A percentile compares a stretch with the other conserved stretches of the same genome.
These are phyloP conservation scores for Sanguinoderma infundibulare DNA, from an alignment of 1,284 basidiomycete species.

Conservation along the genomic window DNA sequence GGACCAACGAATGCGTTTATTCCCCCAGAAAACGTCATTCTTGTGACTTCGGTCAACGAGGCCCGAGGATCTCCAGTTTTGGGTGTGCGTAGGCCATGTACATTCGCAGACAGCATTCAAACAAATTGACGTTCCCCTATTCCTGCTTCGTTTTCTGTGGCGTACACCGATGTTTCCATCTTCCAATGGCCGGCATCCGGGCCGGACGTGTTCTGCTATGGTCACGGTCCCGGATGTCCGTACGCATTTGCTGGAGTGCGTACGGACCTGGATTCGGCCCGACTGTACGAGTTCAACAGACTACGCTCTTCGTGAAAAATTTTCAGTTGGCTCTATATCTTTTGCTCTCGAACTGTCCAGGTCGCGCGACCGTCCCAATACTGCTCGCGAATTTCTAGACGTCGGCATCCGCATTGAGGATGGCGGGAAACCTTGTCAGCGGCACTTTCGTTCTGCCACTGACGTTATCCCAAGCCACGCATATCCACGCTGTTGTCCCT, in stretches of 20 bases:
- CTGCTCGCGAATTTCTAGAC: neutral
- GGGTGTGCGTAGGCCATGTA: neutral
- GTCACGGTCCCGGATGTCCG: neutral
- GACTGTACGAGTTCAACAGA: neutral
- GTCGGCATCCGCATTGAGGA: neutral
- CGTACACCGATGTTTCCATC: neutral
- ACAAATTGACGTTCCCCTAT: neutral
- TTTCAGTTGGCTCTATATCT: neutral
- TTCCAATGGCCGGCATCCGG: neutral
- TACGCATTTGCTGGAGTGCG: neutral
- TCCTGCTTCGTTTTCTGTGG: neutral
- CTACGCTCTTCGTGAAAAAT: conserved; percentile 2
- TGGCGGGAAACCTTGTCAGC: neutral
- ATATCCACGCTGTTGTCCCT: neutral
- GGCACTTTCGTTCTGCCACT: neutral
- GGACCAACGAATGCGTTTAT: neutral
- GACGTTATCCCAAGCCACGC: too few relatives aligned
- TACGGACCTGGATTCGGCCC: neutral
- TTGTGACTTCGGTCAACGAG: neutral
- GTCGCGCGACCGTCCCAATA: neutral
- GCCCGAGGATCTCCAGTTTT: neutral
- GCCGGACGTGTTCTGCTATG: neutral
- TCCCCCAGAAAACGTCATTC: neutral
- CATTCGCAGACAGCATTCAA: neutral
- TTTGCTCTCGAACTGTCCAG: neutral